phyloP scores from a whole-genome alignment of 1,139 yeast genomes.

The Protomyces inundatus region DNA sequence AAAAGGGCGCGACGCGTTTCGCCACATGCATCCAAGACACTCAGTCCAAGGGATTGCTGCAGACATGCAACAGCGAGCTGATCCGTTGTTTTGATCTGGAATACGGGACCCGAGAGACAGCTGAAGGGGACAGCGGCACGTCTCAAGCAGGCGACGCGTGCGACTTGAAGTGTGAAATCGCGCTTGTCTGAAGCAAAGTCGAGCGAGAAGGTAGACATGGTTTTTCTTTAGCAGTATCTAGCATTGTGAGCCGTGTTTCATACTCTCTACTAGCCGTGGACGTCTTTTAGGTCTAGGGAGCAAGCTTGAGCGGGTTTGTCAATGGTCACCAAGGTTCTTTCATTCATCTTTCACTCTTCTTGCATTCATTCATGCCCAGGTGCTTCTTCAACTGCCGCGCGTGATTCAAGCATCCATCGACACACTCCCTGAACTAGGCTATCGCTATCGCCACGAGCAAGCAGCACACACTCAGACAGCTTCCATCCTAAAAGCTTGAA shows the following conservation, averaged over 20 bases:
- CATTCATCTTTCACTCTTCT: background rate
- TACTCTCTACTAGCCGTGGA: too few relatives aligned
- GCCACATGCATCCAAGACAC: background rate
- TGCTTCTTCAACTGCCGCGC: background rate
- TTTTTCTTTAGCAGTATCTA: too few relatives aligned
- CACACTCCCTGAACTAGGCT: background rate
- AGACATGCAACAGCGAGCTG: conserved; percentile 7
- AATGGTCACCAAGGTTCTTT: too few relatives aligned
- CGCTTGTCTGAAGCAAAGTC: conserved; percentile 16
- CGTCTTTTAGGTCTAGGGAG: too few relatives aligned
- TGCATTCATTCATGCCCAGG: background rate
- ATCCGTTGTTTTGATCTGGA: conserved; percentile 11
- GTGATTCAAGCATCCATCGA: background rate
- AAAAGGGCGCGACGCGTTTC: conserved; percentile 5
- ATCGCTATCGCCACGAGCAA: background rate
- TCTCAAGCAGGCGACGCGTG: conserved; percentile 1
- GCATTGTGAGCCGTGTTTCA: too few relatives aligned
- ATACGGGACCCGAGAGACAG: background rate
- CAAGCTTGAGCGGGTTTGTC: too few relatives aligned
- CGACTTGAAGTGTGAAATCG: conserved; percentile 1
- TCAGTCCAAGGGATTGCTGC: background rate
- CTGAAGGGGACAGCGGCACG: conserved; percentile 2
- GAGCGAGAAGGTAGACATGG: background rate
- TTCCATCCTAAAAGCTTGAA: background rate
- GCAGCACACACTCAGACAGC: background rate